Evolutionary conservation across 2,329 filamentous ascomycete species (phyloP), one percentile per base, ranked within the genome.

Genomic region (Plenodomus biglobosus): DNA sequence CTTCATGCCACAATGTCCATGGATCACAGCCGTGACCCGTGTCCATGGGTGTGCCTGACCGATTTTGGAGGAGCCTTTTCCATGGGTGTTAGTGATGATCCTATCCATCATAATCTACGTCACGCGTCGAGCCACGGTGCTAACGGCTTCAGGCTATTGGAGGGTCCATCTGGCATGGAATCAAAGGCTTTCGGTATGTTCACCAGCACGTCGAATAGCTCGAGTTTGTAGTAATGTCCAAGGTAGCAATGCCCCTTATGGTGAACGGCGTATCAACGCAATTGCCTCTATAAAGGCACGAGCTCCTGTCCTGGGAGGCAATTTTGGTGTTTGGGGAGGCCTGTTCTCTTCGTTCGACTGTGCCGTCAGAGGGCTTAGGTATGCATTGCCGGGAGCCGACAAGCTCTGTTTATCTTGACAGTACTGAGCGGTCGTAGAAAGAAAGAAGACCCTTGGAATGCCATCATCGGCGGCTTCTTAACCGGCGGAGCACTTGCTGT

Each of bases 371-470:
- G 92, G 92, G 46, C 78, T 78, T 50, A 65, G 91, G 58, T 46
- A 40, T 16, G 45, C n/a, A 39, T 7, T 32, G 6, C 11, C 27
- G 3, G 3, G 13, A 11, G 8, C 27, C 11, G 8, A 32, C 8
- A 32, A 11, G 27, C 13, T 15, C 27, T 11, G 3, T 32, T 3
- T 8, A 32, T 32, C 27, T 8, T 15, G 27, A 32, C 6, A 32
- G 27, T 32, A 11, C 27, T 32, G 27, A 32, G 22, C 11, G 13
- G 13, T 3, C 27, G 13, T 32, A 52, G 37, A 24, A 88, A 92
- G 80, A 97, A 96, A 85, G 92, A 97, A 74, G 92, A 97, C 72
- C 90, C 92, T n/a, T 97, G 90, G 78, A 97, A 96, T 77, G 90
- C 91, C 65, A 97, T 97, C 72, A 92, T 92, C 62, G 92, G 92